Conservation (phyloP, 495 filamentous ascomycete species). For the Aspergillus sparsus region DNA sequence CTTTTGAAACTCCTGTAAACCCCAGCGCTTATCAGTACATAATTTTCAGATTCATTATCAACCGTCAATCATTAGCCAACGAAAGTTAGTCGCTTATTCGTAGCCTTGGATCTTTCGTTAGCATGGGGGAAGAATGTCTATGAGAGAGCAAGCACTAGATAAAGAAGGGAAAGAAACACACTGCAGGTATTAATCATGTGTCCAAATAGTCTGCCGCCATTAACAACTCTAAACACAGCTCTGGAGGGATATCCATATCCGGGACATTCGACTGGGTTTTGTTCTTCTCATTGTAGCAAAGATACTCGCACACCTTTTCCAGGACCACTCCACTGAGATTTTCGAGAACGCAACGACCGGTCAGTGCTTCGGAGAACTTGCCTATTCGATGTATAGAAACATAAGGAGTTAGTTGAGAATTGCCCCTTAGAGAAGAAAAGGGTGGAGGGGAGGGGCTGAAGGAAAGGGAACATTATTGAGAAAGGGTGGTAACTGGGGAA, state of each 20-base stretch:
- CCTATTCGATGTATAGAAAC: slow-evolving; percentile 42
- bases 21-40: background rate
- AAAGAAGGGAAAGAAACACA: background rate
- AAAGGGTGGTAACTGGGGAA: too few species aligned
- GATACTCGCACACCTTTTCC: slow-evolving; percentile 89
- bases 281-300: slow-evolving; percentile 85
- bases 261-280: slow-evolving; percentile 73
- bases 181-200: slow-evolving; percentile 32
- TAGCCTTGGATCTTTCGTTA: too few species aligned
- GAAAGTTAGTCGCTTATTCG: background rate
- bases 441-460: background rate
- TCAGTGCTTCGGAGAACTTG: slow-evolving; percentile 68
- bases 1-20: slow-evolving; percentile 5
- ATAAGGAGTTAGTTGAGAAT: background rate
- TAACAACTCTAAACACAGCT: slow-evolving; percentile 77
- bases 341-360: slow-evolving; percentile 64
- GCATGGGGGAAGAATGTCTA: too few species aligned
- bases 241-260: slow-evolving; percentile 83
- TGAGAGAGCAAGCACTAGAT: background rate
- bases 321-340: slow-evolving; percentile 82
- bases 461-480: background rate
- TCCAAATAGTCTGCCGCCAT: slow-evolving; percentile 79
- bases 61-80: background rate
- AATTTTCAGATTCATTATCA: background rate
- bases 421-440: background rate